Conservation (phyloP, 352 stramenopile species). For the Globisporangium cystogenes region DNA sequence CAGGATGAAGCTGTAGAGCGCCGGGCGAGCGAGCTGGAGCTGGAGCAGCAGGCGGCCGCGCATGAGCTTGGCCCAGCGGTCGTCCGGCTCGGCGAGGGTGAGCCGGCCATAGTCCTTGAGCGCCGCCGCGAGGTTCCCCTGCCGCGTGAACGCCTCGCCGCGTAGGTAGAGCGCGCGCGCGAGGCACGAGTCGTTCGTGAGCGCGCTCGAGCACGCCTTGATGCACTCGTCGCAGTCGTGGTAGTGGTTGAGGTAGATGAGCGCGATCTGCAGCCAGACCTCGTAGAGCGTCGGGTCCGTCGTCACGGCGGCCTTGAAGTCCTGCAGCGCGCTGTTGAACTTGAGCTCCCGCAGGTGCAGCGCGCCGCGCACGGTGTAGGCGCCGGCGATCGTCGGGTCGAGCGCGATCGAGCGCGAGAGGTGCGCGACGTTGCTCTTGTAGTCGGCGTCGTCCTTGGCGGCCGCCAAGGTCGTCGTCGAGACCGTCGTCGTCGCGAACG, state of each 20-base stretch:
- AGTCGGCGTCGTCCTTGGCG: background rate
- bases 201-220: conserved; percentile 51
- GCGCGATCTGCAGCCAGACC: conserved; percentile 74
- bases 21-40: conserved; percentile 44
- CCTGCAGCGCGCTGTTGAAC: conserved; percentile 71
- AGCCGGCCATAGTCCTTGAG: conserved; percentile 60
- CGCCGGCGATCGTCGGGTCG: conserved; percentile 68
- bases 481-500: conserved; percentile 44
- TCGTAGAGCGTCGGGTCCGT: conserved; percentile 72
- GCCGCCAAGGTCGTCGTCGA: conserved; percentile 14
- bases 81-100: conserved; percentile 48
- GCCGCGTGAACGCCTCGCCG: conserved; percentile 54
- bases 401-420: conserved; percentile 57
- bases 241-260: conserved; percentile 80
- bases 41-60: conserved; percentile 52
- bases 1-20: conserved; percentile 69
- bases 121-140: conserved; percentile 46
- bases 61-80: conserved; percentile 59
- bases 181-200: conserved; percentile 60
- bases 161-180: conserved; percentile 58
- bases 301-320: conserved; percentile 73
- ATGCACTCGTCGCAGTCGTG: conserved; percentile 67
- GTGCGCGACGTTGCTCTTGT: conserved; percentile 44
- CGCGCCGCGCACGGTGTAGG: conserved; percentile 65
- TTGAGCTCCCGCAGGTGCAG: conserved; percentile 62